Evolutionary conservation across 2,329 filamentous ascomycete species (phyloP).

Genomic region (Emergomyces orientalis): DNA sequence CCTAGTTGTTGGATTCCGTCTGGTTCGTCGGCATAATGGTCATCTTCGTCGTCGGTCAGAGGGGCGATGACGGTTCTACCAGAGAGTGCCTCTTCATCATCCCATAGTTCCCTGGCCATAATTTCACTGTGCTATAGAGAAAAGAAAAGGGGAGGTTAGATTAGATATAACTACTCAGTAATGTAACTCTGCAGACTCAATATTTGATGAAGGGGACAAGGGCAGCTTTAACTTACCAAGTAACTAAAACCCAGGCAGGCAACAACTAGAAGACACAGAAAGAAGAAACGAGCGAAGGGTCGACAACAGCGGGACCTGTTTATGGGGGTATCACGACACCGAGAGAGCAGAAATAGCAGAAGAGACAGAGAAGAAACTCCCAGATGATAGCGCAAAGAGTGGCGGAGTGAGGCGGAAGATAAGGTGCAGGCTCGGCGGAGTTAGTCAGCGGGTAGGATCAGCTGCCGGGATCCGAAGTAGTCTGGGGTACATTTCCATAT

Average conservation of each 20-base stretch:
- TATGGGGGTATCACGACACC: neutral
- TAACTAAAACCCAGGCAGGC: neutral
- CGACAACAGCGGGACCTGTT: neutral
- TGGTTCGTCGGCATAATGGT: conserved; percentile 27
- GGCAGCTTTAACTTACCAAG: neutral
- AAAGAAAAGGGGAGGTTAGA: neutral
- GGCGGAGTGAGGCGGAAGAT: neutral
- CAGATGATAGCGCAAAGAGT: neutral
- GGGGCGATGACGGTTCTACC: conserved; percentile 28
- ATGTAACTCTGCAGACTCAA: neutral
- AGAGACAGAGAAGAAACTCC: neutral
- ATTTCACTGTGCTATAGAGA: conserved; percentile 6
- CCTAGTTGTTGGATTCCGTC: conserved; percentile 21
- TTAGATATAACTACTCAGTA: neutral
- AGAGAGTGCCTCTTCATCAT: conserved; percentile 21
- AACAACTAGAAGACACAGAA: neutral
- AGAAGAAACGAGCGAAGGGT: neutral
- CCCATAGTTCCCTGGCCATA: conserved; percentile 26
- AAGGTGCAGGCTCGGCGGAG: neutral
- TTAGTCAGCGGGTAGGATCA: neutral
- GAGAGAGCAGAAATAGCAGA: neutral
- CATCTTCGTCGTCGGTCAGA: conserved; percentile 28
- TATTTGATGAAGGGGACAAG: neutral
- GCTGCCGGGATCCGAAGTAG: neutral
- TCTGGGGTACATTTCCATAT: neutral